Evolutionary conservation across 257 asterid species (phyloP).

Genomic region (Petunia axillaris): DNA sequence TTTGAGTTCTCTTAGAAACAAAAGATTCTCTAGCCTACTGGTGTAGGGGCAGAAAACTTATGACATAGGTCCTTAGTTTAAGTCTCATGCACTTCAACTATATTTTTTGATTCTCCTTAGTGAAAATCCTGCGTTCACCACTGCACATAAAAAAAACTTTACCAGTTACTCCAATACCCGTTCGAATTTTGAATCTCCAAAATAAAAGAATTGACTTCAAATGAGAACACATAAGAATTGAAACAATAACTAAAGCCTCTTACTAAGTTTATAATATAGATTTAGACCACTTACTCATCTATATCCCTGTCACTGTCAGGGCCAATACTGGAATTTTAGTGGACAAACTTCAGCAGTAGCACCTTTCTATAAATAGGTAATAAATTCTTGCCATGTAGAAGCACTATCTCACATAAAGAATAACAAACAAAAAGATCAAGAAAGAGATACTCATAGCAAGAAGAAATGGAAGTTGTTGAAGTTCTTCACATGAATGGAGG

Average conservation of each 20-base stretch:
- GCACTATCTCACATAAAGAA: neutral
- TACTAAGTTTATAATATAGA: neutral
- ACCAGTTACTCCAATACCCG: too few relatives aligned
- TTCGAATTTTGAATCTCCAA: neutral
- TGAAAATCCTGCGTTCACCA: too few relatives aligned
- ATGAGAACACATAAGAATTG: too few relatives aligned
- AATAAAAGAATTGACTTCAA: neutral
- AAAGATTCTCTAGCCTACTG: too few relatives aligned
- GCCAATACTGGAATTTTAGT: neutral
- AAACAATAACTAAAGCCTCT: neutral
- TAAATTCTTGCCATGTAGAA: neutral
- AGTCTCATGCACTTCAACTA: too few relatives aligned
- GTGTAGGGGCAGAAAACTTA: too few relatives aligned
- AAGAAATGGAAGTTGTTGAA: constrained; percentile 46
- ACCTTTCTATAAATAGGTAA: constrained; percentile 1
- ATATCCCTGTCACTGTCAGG: neutral
- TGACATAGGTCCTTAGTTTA: too few relatives aligned
- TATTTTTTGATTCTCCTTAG: too few relatives aligned
- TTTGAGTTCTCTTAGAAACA: too few relatives aligned
- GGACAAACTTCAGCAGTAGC: neutral
- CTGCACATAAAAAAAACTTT: too few relatives aligned
- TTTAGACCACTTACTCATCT: neutral
- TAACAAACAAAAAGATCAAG: neutral
- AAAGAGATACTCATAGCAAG: neutral
- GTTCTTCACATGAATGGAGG: constrained; percentile 72